phyloP scores from a whole-genome alignment of 306 rosid species.

The Vigna radiata region DNA sequence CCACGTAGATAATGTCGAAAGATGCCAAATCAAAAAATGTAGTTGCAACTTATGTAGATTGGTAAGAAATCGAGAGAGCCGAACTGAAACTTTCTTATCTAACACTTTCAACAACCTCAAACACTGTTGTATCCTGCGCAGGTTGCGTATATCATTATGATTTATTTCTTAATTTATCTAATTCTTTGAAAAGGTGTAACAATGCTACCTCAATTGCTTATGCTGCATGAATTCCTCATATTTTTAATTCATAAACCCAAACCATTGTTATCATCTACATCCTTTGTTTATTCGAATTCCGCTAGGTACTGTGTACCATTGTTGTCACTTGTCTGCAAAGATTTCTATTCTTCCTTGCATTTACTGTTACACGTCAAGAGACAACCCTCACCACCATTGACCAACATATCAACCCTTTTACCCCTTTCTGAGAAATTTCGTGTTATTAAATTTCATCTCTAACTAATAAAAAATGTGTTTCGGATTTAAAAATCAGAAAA shows the following conservation, averaged over 20 bases:
- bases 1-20: not conserved
- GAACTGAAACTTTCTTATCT: slow-evolving; percentile 39
- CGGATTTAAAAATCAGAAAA: too few species aligned
- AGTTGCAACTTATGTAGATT: slow-evolving; percentile 43
- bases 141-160: slow-evolving; percentile 25
- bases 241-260: slow-evolving; percentile 26
- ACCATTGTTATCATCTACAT: not conserved
- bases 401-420: slow-evolving; percentile 19
- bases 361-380: slow-evolving; percentile 27
- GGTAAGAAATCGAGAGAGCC: slow-evolving; percentile 4
- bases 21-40: slow-evolving; percentile 33
- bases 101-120: slow-evolving; percentile 40
- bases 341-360: not conserved
- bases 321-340: slow-evolving; percentile 38
- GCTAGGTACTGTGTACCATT: not conserved
- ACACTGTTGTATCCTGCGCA: slow-evolving; percentile 18
- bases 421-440: not conserved
- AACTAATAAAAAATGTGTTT: too few species aligned
- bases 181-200: too few species aligned
- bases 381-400: not conserved
- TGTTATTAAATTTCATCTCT: too few species aligned
- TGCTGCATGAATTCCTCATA: not conserved
- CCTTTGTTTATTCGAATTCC: not conserved
- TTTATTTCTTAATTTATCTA: too few species aligned
- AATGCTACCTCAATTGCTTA: not conserved